Conservation (phyloP, 176 grass and related monocot genomes). For the Puya raimondii region DNA sequence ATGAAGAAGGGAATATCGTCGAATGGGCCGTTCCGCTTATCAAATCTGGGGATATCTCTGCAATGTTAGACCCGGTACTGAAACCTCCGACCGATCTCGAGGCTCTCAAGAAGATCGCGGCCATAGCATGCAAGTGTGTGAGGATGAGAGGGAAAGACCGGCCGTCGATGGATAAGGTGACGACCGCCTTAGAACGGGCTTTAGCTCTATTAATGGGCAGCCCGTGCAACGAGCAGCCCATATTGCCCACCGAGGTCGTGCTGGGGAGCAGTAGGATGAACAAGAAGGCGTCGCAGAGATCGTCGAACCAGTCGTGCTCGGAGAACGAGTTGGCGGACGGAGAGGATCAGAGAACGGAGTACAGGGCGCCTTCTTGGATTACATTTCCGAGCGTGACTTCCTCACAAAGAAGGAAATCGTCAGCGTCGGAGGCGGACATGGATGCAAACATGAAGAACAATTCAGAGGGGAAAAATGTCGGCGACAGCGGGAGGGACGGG, state of each 20-base stretch:
- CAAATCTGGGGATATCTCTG: slow-evolving; percentile 71
- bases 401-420: slow-evolving; percentile 91
- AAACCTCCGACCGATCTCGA: slow-evolving; percentile 67
- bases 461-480: slow-evolving; percentile 52
- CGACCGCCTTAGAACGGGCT: slow-evolving; percentile 77
- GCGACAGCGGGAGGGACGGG: slow-evolving; percentile 48
- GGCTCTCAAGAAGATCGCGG: slow-evolving; percentile 93
- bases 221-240: slow-evolving; percentile 81
- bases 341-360: slow-evolving; percentile 71
- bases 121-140: slow-evolving; percentile 81
- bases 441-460: slow-evolving; percentile 40
- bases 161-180: slow-evolving; percentile 96
- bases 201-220: slow-evolving; percentile 88
- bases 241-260: slow-evolving; percentile 88
- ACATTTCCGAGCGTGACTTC: slow-evolving; percentile 92
- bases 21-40: slow-evolving; percentile 92
- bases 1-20: slow-evolving; percentile 93
- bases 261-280: slow-evolving; percentile 87
- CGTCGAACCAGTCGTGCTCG: slow-evolving; percentile 90
- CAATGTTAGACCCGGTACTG: slow-evolving; percentile 61
- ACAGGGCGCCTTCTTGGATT: slow-evolving; percentile 92
- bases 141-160: slow-evolving; percentile 92
- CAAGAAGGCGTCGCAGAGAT: slow-evolving; percentile 82
- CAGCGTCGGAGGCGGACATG: slow-evolving; percentile 80
- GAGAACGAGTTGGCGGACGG: slow-evolving; percentile 69